phyloP scores from a whole-genome alignment of 495 filamentous ascomycete species.

The Saxispiralis lemnorum region DNA sequence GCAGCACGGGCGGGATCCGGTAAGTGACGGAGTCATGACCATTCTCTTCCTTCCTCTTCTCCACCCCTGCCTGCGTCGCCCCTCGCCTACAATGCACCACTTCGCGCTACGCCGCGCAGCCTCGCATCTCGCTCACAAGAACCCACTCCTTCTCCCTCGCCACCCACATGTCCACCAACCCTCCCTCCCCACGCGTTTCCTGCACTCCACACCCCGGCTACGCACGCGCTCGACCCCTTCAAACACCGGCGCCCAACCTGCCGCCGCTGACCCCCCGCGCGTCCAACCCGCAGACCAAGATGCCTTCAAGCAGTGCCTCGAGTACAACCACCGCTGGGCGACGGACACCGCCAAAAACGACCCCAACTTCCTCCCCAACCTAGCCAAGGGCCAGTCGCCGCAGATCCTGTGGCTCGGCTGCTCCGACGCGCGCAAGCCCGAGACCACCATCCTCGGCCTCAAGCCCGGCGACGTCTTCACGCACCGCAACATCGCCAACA shows the following conservation, averaged over 20 bases:
- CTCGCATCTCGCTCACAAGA: no score
- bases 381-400: slow-evolving; percentile 52
- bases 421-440: slow-evolving; percentile 74
- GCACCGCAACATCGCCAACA: slow-evolving; percentile 89
- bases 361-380: slow-evolving; percentile 53
- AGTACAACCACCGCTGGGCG: slow-evolving; percentile 15
- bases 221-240: neutral
- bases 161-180: no score
- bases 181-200: no score
- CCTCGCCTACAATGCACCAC: no score
- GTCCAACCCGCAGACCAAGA: slow-evolving; percentile 1
- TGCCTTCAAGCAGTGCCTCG: slow-evolving; percentile 11
- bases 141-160: no score
- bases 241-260: neutral
- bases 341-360: slow-evolving; percentile 20
- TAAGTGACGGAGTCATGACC: no score
- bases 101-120: no score
- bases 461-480: slow-evolving; percentile 82
- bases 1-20: no score
- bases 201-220: no score
- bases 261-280: neutral
- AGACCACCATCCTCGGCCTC: slow-evolving; percentile 65
- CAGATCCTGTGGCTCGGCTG: slow-evolving; percentile 84
- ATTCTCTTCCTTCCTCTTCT: no score
- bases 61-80: no score